Conservation (phyloP, 176 grass and related monocot species). For the Alloteropsis semialata region DNA sequence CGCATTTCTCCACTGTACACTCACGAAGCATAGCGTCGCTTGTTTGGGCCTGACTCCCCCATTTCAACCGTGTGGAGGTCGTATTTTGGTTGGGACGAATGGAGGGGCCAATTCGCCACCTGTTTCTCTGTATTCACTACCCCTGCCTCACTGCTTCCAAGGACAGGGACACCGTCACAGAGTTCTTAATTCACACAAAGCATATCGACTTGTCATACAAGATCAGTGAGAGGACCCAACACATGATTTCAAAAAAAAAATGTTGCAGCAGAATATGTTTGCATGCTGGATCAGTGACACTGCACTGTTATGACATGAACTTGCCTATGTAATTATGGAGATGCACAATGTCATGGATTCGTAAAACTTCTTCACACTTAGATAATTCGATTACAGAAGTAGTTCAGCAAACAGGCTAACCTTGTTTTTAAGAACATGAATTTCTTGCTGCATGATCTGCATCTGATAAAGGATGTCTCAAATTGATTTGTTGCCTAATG, state of each 20-base stretch:
- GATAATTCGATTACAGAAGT: not conserved
- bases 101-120: not conserved
- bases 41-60: not conserved
- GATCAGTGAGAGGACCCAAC: not conserved
- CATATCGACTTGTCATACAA: not conserved
- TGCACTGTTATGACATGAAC: not conserved
- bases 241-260: not conserved
- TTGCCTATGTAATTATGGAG: not conserved
- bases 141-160: not conserved
- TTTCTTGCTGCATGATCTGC: constrained; percentile 61
- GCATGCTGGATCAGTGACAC: not conserved
- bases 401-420: constrained; percentile 23
- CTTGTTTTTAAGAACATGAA: constrained; percentile 56
- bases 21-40: not conserved
- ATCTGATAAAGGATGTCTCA: constrained; percentile 35
- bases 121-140: not conserved
- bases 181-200: not conserved
- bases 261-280: not conserved
- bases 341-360: not conserved
- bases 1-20: not conserved
- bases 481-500: not conserved
- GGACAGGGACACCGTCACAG: not conserved
- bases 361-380: not conserved
- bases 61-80: not conserved
- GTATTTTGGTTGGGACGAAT: not conserved